Evolutionary conservation across 2,329 filamentous ascomycete species (phyloP), one percentile per base, ranked within the genome.

Genomic region (Pseudogymnoascus sp.): DNA sequence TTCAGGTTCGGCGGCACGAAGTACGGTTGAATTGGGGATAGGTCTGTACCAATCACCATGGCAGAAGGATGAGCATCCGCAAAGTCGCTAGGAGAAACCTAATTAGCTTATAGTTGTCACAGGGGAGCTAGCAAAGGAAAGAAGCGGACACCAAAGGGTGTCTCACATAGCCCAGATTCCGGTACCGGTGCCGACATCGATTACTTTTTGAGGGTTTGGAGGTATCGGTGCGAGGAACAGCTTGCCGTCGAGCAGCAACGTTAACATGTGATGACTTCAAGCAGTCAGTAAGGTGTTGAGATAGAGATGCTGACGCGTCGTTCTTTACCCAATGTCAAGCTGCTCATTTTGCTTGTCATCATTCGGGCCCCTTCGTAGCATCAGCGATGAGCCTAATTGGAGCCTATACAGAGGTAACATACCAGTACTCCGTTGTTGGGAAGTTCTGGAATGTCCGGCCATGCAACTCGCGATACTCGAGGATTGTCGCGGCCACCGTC

Each of bases 1-100:
- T 80, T 77, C 65, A 85, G 82, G 67, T 88, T 89, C 40, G 78
- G 76, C 1, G 84, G 84, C 7, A 86, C 79, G 70, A 80, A 80
- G 7, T 75, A 75, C 1, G 72, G 70, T 62, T 74, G 70, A 9
- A 73, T 72, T 11, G 69, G 70, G 2, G 71, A 72, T 7, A 73
- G 65, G 42, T 74, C 70, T 38, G 66, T 71, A 29, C 68, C 70
- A 26, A 68, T 67, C 3, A 73, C 71, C 59, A 67, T 56, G 6
- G 70, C 70, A 13, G 68, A 67, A 6, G 73, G 71, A 42, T 71
- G 72, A 7, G 67, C 62, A 37, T 70, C 65, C 1, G 69, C 68
- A 63, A 69, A 67, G 59, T 68, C 66, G 4, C 67, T 67, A 17
- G 56, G 44, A 59, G 66, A 15, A 3, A 71, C 1, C 73, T 68